Base-by-base conservation (phyloP, 345 rosid species). In the Triadica sebifera region DNA sequence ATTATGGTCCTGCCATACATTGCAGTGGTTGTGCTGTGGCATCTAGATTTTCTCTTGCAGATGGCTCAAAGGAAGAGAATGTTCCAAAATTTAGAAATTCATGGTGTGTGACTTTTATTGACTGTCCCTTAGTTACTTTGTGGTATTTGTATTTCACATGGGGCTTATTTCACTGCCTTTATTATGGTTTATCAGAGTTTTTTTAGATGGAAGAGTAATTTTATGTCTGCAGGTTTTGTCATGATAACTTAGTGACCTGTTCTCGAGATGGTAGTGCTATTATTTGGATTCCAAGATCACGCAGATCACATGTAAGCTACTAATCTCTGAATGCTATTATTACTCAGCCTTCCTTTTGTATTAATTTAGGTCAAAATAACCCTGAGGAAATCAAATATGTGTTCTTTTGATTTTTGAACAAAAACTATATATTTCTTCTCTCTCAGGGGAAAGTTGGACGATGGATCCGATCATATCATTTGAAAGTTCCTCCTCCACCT, bases 241-340 rank as follows among this genome's bases (percentile, higher is more conserved):
- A 91, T 50, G 99, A 96, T 81, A 90, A 86, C 85, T 90, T 96
- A 64, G 98, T 96, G 63, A 96, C 99, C 13, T 96, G 98, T 82
- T 96, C 99, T 78, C 97, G 93, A 39, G 99, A 96, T 84, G 99
- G 99, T 73, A 96, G 99, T 87, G 99, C 99, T 84, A 96, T 93
- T 74, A 93, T 96, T 74, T 96, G 98, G 98, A 86, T 89, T 82
- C 97, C 97, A 55, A 91, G 84, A 86, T 90, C 95, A 64, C 92
- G 99, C 70, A 87, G 94, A 86, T 89, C 93, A 50, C 96, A 91
- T 86, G 99, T 96, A 88, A 91, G 68, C 68, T 76, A 41, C 70
- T 58, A 62, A 38, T 52, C 62, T 41, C 74, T 22, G 55, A 29
- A 20, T 46, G 8, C 1, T 20, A 2, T 20, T 67, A 8, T 3